Evolutionary conservation across 192 early-diverging fungal genomes (phyloP), one percentile per base, ranked within the genome.

Genomic region (Pecoramyces ruminantium): DNA sequence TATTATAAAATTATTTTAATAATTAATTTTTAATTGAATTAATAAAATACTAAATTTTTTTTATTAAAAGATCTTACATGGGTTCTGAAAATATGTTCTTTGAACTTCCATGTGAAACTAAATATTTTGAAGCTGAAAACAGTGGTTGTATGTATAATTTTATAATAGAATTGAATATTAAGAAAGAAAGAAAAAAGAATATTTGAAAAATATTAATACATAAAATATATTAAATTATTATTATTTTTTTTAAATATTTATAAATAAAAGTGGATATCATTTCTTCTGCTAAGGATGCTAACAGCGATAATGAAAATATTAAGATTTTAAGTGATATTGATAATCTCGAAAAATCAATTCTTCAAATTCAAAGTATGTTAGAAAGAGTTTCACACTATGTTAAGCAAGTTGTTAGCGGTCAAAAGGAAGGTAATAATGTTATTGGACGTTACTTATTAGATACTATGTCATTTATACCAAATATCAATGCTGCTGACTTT

Each of bases 381-480:
- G 93, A 94, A 82, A 88, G 90, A 80, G 92, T 98, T 11, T 84
- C 91, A 42, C 83, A 87, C 77, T 98, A 96, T 84, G 95, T 98
- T 21, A 88, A 94, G 78, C 83, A 85, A 34, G 93, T 95, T 29
- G 82, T 90, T 85, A 90, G 88, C 85, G 83, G 88, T 86, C 29
- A 51, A 29, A 11, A 18, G 30, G 29, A 30, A 15, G 90, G 89
- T 79, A 95, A 94, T 83, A 91, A 92, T 78, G 89, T 90, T 11
- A 88, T 97, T 80, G 97, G 97, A 79, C 95, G 95, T 79, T 96
- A 93, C 83, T 86, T 99, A 78, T 93, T 96, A 93, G 96, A 99
- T 84, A 93, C 94, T 82, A 88, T 99, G 80, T 92, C 94, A 15
- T 91, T 92, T 39, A 92, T 98, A 13, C 97, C 96, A 78, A 92